Conservation (phyloP, 345 rosid species). For the Viola odorata region DNA sequence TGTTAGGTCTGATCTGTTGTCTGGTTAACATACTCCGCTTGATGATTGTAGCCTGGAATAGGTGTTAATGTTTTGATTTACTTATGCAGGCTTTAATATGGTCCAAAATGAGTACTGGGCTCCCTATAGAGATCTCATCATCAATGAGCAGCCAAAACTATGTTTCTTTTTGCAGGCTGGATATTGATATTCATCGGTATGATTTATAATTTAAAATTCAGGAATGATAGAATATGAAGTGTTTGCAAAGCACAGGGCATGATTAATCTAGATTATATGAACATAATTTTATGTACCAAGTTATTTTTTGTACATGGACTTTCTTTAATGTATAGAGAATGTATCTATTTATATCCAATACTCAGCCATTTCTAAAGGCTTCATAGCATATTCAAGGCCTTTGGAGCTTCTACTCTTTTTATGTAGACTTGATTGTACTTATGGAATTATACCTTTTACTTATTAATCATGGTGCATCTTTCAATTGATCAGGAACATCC, state of each 20-base stretch:
- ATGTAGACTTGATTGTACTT: too few species aligned
- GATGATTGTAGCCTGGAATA: conserved; percentile 1
- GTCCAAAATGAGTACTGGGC: conserved; percentile 99
- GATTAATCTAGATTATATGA: too few species aligned
- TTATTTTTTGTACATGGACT: too few species aligned
- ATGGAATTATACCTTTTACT: not conserved
- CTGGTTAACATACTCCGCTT: not conserved
- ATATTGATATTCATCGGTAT: conserved; percentile 91
- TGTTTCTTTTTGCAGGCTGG: conserved; percentile 80
- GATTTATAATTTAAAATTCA: conserved; percentile 9
- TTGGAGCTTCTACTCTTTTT: too few species aligned
- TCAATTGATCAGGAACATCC: conserved; percentile 65
- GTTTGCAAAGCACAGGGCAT: not conserved
- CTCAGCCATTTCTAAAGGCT: too few species aligned
- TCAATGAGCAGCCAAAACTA: conserved; percentile 81
- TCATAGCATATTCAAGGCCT: too few species aligned
- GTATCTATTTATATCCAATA: too few species aligned
- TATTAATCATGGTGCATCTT: conserved; percentile 3
- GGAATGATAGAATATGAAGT: not conserved
- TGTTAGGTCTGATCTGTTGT: not conserved
- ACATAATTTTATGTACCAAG: too few species aligned
- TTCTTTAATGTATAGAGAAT: too few species aligned
- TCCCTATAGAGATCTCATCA: conserved; percentile 88
- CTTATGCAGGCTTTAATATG: conserved; percentile 86
- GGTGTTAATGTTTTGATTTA: not conserved